These are phyloP conservation scores for Westerdykella sp. DNA, from an alignment of 2,329 filamentous ascomycete species.

Conservation along the genomic window DNA sequence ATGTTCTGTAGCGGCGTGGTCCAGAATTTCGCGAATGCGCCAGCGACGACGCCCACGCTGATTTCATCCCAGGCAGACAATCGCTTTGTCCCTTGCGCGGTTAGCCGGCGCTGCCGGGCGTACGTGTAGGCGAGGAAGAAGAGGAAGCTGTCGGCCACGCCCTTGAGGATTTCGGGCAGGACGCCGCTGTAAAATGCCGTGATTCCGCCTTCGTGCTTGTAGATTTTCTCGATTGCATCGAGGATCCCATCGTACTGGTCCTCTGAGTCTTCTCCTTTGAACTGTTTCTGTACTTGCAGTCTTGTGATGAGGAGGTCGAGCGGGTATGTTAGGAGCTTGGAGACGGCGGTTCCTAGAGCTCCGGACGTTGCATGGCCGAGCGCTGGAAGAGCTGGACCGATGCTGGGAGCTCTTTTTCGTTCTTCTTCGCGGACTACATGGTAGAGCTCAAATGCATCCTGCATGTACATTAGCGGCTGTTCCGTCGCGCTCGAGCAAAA, in stretches of 20 bases:
- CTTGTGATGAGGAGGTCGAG: constrained; percentile 76
- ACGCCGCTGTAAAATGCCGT: constrained; percentile 57
- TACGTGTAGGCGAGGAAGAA: constrained; percentile 79
- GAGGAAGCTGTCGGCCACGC: constrained; percentile 65
- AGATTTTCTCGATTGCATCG: constrained; percentile 67
- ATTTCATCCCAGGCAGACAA: constrained; percentile 67
- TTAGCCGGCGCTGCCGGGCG: constrained; percentile 42
- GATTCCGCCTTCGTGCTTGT: constrained; percentile 62
- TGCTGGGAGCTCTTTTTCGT: constrained; percentile 13
- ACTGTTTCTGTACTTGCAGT: constrained; percentile 68
- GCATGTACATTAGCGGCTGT: constrained; percentile 5
- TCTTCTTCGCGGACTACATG: constrained; percentile 36
- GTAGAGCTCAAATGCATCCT: constrained; percentile 41
- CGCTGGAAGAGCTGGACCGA: constrained; percentile 57
- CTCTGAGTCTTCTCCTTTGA: constrained; percentile 37
- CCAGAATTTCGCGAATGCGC: constrained; percentile 66
- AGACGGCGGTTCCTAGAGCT: constrained; percentile 68
- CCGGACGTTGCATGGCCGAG: constrained; percentile 78
- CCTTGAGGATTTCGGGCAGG: constrained; percentile 41
- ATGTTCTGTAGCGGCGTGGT: constrained; percentile 79
- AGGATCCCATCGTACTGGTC: constrained; percentile 58
- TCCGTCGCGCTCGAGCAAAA: not conserved
- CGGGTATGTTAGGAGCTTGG: constrained; percentile 73
- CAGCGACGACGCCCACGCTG: constrained; percentile 64
- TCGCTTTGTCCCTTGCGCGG: constrained; percentile 23